Percentiles rank a stretch among this genome's conserved stretches.
These are phyloP conservation scores for Parachlorella kessleri DNA, from an alignment of 139 green algal species.

Conservation along the genomic window DNA sequence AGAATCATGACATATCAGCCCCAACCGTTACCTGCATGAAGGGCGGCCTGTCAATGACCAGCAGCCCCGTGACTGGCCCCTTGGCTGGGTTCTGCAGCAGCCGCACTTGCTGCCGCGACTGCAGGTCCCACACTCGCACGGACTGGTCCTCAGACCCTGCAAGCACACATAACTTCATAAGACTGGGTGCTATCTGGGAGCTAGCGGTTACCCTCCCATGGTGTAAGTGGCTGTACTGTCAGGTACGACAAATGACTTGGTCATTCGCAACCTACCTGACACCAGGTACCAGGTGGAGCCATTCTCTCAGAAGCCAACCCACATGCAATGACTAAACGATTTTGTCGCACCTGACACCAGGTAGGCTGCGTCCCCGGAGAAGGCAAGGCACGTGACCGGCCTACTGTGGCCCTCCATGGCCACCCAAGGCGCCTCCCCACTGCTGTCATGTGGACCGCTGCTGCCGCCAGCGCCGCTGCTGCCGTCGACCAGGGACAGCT, in stretches of 20 bases:
- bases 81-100: constrained; percentile 54
- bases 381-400: constrained; percentile 53
- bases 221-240: no score
- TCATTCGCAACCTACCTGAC: no score
- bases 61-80: constrained; percentile 57
- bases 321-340: no score
- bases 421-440: background rate
- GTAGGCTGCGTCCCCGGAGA: constrained; percentile 58
- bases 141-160: constrained; percentile 60
- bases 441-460: background rate
- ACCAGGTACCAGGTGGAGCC: no score
- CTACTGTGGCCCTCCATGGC: constrained; percentile 58
- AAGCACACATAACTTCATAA: no score
- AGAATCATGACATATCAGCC: no score
- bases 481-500: constrained; percentile 56
- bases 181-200: no score
- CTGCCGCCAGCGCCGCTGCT: background rate
- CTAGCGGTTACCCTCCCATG: no score
- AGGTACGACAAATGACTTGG: no score
- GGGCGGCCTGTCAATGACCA: constrained; percentile 54
- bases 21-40: constrained; percentile 42
- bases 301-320: no score
- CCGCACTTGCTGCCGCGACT: constrained; percentile 67
- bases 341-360: constrained; percentile 65
- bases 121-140: constrained; percentile 78